These are phyloP conservation scores for Anisogramma anomala DNA, from an alignment of 2,329 filamentous ascomycete species.

Conservation along the genomic window DNA sequence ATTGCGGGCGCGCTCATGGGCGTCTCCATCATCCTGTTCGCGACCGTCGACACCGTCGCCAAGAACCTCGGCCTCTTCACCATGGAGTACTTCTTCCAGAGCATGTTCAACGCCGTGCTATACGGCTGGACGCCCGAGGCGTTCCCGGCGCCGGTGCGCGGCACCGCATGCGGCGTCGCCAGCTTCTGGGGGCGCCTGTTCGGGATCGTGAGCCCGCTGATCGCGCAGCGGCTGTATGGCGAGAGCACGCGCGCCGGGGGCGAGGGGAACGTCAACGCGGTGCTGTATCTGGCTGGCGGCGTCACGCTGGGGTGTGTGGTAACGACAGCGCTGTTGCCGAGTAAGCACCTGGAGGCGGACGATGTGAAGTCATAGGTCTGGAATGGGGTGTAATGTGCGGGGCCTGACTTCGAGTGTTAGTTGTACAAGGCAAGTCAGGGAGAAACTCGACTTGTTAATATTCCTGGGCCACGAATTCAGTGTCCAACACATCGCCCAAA, in stretches of 20 bases:
- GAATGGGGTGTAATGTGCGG: too few relatives aligned
- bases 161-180: constrained; percentile 42
- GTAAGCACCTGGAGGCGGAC: constrained; percentile 23
- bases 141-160: constrained; percentile 38
- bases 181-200: constrained; percentile 49
- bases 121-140: constrained; percentile 41
- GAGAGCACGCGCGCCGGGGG: constrained; percentile 18
- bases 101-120: constrained; percentile 39
- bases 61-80: constrained; percentile 37
- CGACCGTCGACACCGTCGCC: constrained; percentile 31
- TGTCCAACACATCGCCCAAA: too few relatives aligned
- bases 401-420: too few relatives aligned
- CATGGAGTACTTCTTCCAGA: constrained; percentile 42
- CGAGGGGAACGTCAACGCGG: constrained; percentile 31
- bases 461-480: too few relatives aligned
- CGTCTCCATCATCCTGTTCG: constrained; percentile 32
- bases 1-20: constrained; percentile 32
- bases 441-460: too few relatives aligned
- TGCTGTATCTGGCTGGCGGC: constrained; percentile 45
- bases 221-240: constrained; percentile 34
- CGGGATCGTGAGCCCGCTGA: constrained; percentile 45
- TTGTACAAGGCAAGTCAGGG: too few relatives aligned
- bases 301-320: constrained; percentile 41
- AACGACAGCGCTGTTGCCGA: constrained; percentile 37
- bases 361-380: constrained; percentile 20